phyloP scores from a whole-genome alignment of 208 protist genomes.

The Leishmania tropica region DNA sequence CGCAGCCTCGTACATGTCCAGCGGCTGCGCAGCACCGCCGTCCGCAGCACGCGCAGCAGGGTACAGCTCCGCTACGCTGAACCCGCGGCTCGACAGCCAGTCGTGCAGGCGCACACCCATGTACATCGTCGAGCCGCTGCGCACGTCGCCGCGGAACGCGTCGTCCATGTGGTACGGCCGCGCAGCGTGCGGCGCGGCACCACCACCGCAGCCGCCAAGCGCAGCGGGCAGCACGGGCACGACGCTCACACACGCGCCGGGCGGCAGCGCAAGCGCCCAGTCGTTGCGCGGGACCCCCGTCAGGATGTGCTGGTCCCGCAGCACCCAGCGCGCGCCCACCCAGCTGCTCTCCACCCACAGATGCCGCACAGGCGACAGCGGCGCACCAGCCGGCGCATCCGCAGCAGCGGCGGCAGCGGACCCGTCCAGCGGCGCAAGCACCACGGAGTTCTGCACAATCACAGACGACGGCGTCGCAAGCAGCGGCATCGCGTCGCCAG shows the following conservation, averaged over 20 bases:
- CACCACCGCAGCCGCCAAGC: not conserved
- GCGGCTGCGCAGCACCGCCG: not conserved
- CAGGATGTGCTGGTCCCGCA: conserved; percentile 36
- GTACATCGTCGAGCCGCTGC: conserved; percentile 29
- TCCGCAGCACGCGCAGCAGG: not conserved
- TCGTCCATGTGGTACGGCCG: conserved; percentile 53
- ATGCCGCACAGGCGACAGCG: conserved; percentile 9
- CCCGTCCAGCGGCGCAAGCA: conserved; percentile 26
- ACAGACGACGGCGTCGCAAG: conserved; percentile 30
- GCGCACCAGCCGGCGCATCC: not conserved
- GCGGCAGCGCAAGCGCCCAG: conserved; percentile 43
- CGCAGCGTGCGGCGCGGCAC: conserved; percentile 18
- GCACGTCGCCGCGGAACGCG: conserved; percentile 35
- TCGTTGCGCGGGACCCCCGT: conserved; percentile 48
- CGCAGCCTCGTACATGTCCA: conserved; percentile 37
- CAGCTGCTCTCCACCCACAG: conserved; percentile 59
- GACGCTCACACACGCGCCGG: conserved; percentile 36
- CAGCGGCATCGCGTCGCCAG: conserved; percentile 33
- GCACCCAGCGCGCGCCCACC: conserved; percentile 30
- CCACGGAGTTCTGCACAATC: conserved; percentile 30
- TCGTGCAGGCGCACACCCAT: conserved; percentile 30
- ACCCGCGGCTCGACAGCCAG: conserved; percentile 34
- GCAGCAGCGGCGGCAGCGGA: conserved; percentile 6
- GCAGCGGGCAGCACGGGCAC: conserved; percentile 24
- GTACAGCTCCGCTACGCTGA: conserved; percentile 29